Evolutionary conservation across 805 yeast species (phyloP).

Genomic region (Candida khao-thaluensis): DNA sequence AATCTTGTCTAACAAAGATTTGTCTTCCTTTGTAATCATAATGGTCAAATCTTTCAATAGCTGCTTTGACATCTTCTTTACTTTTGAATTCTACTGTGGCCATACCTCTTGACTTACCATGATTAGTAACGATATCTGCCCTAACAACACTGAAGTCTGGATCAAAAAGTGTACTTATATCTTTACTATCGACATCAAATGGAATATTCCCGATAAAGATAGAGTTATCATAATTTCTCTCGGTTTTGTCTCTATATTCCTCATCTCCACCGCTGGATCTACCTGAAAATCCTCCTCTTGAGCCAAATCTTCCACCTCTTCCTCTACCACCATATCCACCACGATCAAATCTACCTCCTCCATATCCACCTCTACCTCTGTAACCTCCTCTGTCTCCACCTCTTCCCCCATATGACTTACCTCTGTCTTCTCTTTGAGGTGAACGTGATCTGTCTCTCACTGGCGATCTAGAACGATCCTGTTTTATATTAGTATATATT

Average conservation of each 20-base stretch:
- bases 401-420: constrained; percentile 14
- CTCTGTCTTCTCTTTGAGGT: constrained; percentile 15
- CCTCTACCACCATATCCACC: constrained; percentile 20
- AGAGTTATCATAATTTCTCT: constrained; percentile 65
- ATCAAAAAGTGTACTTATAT: constrained; percentile 59
- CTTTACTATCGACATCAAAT: constrained; percentile 57
- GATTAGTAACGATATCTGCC: constrained; percentile 78
- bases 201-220: constrained; percentile 75
- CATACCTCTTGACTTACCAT: constrained; percentile 86
- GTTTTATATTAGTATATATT: neutral
- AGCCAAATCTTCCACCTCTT: constrained; percentile 16
- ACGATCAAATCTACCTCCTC: constrained; percentile 17
- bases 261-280: constrained; percentile 24
- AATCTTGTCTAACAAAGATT: constrained; percentile 86
- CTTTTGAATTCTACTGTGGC: constrained; percentile 82
- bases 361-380: constrained; percentile 22
- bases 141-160: constrained; percentile 54
- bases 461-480: constrained; percentile 35
- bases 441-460: constrained; percentile 30
- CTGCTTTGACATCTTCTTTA: constrained; percentile 63
- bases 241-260: constrained; percentile 32
- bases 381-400: constrained; percentile 18
- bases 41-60: constrained; percentile 69
- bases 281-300: constrained; percentile 18
- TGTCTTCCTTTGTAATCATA: constrained; percentile 67